These are phyloP conservation scores for Baeospora myosura DNA, from an alignment of 1,284 basidiomycete species.

Conservation along the genomic window DNA sequence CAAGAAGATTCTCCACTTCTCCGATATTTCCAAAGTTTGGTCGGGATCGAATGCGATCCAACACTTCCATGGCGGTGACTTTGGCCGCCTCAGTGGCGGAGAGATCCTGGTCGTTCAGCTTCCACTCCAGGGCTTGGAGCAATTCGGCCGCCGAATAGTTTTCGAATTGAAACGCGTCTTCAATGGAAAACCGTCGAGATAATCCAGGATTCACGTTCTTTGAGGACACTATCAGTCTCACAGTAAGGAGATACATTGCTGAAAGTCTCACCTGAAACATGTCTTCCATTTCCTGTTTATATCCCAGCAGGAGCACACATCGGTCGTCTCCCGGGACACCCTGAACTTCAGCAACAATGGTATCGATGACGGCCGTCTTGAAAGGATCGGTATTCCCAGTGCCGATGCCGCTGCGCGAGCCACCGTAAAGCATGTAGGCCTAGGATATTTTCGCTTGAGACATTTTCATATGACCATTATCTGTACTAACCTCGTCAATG, in stretches of 20 bases:
- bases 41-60: conserved; percentile 42
- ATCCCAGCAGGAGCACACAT: conserved; percentile 58
- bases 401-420: too few species aligned
- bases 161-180: conserved; percentile 60
- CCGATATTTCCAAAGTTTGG: conserved; percentile 67
- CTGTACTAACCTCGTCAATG: conserved; percentile 51
- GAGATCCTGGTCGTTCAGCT: conserved; percentile 50
- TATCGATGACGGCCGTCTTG: conserved; percentile 64
- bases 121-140: conserved; percentile 42
- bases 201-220: conserved; percentile 66
- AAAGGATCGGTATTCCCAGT: conserved; percentile 33
- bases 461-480: background rate
- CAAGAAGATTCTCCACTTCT: conserved; percentile 59
- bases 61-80: conserved; percentile 42
- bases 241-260: background rate
- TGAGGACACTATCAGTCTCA: background rate
- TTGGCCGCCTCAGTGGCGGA: conserved; percentile 50
- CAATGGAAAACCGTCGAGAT: conserved; percentile 53
- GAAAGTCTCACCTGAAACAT: conserved; percentile 55
- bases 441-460: too few species aligned
- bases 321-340: conserved; percentile 60
- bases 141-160: conserved; percentile 53
- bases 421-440: conserved; percentile 62
- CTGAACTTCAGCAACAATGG: conserved; percentile 66
- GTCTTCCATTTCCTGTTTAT: conserved; percentile 54